Evolutionary conservation across 2,329 filamentous ascomycete genomes (phyloP), one percentile per base, ranked within the genome.

Genomic region (Trematosphaeria pertusa): DNA sequence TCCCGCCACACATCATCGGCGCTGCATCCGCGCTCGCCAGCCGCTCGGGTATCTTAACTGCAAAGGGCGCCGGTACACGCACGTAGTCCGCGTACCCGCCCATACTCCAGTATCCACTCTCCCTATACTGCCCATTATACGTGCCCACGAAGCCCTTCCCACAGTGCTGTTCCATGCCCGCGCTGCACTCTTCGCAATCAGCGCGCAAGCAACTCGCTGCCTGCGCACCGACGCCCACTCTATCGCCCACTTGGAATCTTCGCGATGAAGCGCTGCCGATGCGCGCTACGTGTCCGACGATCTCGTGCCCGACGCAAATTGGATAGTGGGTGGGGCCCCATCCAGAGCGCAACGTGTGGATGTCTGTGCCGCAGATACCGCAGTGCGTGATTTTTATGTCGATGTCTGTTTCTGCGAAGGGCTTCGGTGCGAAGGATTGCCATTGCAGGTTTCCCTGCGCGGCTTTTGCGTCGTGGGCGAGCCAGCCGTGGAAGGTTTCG

Each of bases 1-100:
- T 79, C 1, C 90, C 89, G 1, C 85, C 89, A 64, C 89, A 93
- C 20, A 93, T 78, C 76, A 94, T 84, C 1, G 89, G 88, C 1
- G 88, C 82, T 1, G 81, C 82, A 46, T 79, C 74, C 8, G 75
- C 77, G 21, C 73, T 77, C 1, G 70, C 59, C 20, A 86, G 52
- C 0, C 50, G 64, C 11, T 79, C 75, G 0, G 83, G 83, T 47
- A 86, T 84, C 61, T 73, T 78, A 59, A 84, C 73, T 0, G 78
- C 79, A 54, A 89, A 91, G 56, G 82, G 80, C 12, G 72, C 75
- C 1, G 79, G 78, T 0, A 77, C 78, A 12, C 85, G 77, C 62
- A 79, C 78, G 50, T 81, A 78, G 40, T 77, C 72, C 5, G 81
- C 80, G 54, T 83, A 85, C 0, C 76, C 88, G 3, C 89, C 89